Conservation (phyloP, 2,329 filamentous ascomycete species). For the Pseudogymnoascus sp. region DNA sequence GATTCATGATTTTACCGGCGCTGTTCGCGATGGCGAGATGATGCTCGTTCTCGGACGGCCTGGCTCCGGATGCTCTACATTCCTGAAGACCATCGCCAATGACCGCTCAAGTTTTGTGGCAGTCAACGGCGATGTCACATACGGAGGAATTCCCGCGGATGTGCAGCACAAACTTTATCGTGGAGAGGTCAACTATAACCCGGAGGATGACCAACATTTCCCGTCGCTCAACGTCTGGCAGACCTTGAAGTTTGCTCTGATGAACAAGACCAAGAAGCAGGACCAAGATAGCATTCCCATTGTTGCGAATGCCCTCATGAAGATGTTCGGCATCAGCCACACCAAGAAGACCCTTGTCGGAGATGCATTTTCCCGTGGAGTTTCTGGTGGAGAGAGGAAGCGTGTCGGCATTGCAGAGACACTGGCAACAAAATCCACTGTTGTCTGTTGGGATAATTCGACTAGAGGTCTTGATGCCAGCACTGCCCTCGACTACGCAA, state of each 20-base stretch:
- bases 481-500: slow-evolving; percentile 52
- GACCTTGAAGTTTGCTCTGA: slow-evolving; percentile 65
- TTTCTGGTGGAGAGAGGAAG: slow-evolving; percentile 54
- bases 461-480: slow-evolving; percentile 58
- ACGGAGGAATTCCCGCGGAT: slow-evolving; percentile 61
- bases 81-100: slow-evolving; percentile 68
- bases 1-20: slow-evolving; percentile 59
- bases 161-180: slow-evolving; percentile 61
- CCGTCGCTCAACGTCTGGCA: slow-evolving; percentile 69
- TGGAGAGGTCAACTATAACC: slow-evolving; percentile 72
- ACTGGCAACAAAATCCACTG: slow-evolving; percentile 26
- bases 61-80: slow-evolving; percentile 67
- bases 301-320: slow-evolving; percentile 61
- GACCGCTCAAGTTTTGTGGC: slow-evolving; percentile 55
- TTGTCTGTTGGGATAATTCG: slow-evolving; percentile 61
- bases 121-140: slow-evolving; percentile 61
- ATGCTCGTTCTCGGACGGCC: slow-evolving; percentile 65
- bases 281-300: slow-evolving; percentile 55
- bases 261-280: slow-evolving; percentile 65
- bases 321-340: slow-evolving; percentile 59
- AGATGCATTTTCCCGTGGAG: slow-evolving; percentile 51
- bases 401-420: slow-evolving; percentile 51
- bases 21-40: slow-evolving; percentile 62
- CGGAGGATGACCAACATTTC: slow-evolving; percentile 69
- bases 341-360: slow-evolving; percentile 48